These are phyloP conservation scores for Leccinellum albellum DNA, from an alignment of 768 basidiomycete genomes.

Conservation along the genomic window DNA sequence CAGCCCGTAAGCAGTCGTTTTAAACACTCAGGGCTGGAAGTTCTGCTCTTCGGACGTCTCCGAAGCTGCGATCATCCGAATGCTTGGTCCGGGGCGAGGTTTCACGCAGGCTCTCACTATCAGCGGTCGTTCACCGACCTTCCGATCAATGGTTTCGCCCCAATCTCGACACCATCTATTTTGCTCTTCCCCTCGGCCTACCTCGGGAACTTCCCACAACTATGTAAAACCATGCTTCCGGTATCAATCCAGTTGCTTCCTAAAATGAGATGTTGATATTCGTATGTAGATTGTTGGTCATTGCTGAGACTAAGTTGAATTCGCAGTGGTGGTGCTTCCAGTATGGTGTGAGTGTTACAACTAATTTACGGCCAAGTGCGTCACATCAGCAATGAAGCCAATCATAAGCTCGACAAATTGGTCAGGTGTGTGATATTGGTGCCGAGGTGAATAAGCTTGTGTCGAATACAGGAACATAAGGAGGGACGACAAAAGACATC, in stretches of 20 bases:
- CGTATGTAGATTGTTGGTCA: not conserved
- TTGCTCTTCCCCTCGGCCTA: not conserved
- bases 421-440: not conserved
- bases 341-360: not conserved
- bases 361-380: not conserved
- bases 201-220: not conserved
- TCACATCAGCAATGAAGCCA: not conserved
- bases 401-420: too few relatives aligned
- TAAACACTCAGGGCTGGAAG: not conserved
- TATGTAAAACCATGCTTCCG: not conserved
- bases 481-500: slow-evolving; percentile 6
- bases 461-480: slow-evolving; percentile 6
- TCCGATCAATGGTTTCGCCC: slow-evolving; percentile 6
- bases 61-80: not conserved
- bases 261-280: not conserved
- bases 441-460: slow-evolving; percentile 1
- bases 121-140: slow-evolving; percentile 2
- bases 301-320: not conserved
- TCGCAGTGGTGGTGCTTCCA: not conserved
- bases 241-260: not conserved
- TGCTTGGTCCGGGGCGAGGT: slow-evolving; percentile 1
- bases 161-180: not conserved
- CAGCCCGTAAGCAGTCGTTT: not conserved
- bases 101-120: slow-evolving; percentile 13
- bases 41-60: not conserved